phyloP scores from a whole-genome alignment of 805 yeast species.

The Starmera amethionina region DNA sequence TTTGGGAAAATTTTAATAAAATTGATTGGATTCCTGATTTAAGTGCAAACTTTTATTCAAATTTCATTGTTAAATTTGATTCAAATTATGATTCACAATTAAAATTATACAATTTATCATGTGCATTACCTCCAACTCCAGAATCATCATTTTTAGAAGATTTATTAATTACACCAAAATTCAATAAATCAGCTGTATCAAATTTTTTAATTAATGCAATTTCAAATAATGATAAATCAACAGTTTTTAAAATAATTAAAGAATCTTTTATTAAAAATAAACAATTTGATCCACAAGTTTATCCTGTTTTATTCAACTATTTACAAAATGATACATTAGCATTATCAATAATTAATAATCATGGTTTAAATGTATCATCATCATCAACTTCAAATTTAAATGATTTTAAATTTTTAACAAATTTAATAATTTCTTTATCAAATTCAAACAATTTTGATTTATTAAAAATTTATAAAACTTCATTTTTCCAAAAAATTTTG shows the following conservation, averaged over 20 bases:
- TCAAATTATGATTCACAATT: too few relatives aligned
- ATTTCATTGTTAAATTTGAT: slow-evolving; percentile 5
- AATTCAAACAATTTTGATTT: slow-evolving; percentile 1
- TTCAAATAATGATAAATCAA: slow-evolving; percentile 14
- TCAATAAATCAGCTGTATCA: slow-evolving; percentile 8
- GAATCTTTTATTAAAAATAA: slow-evolving; percentile 28
- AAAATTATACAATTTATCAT: too few relatives aligned
- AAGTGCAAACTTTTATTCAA: slow-evolving; percentile 26
- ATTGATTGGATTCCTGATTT: slow-evolving; percentile 32
- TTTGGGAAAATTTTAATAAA: slow-evolving; percentile 26
- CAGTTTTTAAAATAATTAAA: slow-evolving; percentile 26
- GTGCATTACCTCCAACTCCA: slow-evolving; percentile 20
- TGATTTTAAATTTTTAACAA: slow-evolving; percentile 21
- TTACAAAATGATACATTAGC: slow-evolving; percentile 22
- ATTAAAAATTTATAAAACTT: slow-evolving; percentile 16
- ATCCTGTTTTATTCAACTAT: slow-evolving; percentile 23
- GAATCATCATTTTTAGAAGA: slow-evolving; percentile 2
- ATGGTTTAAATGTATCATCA: slow-evolving; percentile 17
- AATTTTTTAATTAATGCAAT: slow-evolving; percentile 10
- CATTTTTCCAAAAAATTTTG: slow-evolving; percentile 20
- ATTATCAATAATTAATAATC: slow-evolving; percentile 22
- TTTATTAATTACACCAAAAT: slow-evolving; percentile 10
- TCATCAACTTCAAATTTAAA: slow-evolving; percentile 1
- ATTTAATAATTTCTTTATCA: slow-evolving; percentile 6
- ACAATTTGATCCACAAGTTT: slow-evolving; percentile 20